A percentile compares a stretch with the other conserved stretches of the same genome.
These are phyloP conservation scores for Phytopythium vexans DNA, from an alignment of 352 stramenopile species.

Conservation along the genomic window DNA sequence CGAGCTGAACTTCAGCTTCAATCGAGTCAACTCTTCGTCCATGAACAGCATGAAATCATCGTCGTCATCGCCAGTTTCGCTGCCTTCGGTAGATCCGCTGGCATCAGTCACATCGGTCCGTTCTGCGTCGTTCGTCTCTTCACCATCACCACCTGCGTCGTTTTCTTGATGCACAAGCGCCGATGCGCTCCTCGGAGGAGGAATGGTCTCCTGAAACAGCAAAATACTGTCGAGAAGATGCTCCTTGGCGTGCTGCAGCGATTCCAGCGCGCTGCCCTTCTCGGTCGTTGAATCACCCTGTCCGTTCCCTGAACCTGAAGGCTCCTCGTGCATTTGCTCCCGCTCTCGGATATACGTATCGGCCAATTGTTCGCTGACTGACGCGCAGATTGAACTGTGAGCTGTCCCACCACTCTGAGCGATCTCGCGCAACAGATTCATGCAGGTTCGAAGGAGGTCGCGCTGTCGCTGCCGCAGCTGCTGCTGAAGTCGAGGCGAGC, in stretches of 20 bases:
- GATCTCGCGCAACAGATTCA: slow-evolving; percentile 73
- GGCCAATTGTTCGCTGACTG: slow-evolving; percentile 74
- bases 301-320: slow-evolving; percentile 4
- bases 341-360: slow-evolving; percentile 79
- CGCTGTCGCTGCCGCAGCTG: slow-evolving; percentile 73
- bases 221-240: slow-evolving; percentile 69
- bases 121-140: slow-evolving; percentile 3
- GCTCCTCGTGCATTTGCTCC: slow-evolving; percentile 18
- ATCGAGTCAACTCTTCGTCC: slow-evolving; percentile 65
- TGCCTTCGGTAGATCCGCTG: neutral
- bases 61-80: slow-evolving; percentile 12
- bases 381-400: slow-evolving; percentile 77
- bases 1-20: slow-evolving; percentile 77
- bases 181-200: slow-evolving; percentile 5
- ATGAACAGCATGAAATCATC: slow-evolving; percentile 47
- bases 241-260: slow-evolving; percentile 51
- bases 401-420: slow-evolving; percentile 46
- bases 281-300: slow-evolving; percentile 3
- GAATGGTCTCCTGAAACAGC: slow-evolving; percentile 68
- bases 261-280: slow-evolving; percentile 18
- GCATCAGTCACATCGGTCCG: neutral
- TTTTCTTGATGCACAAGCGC: neutral
- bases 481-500: slow-evolving; percentile 50
- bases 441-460: slow-evolving; percentile 73
- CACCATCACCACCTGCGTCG: slow-evolving; percentile 2